Evolutionary conservation across 2,329 filamentous ascomycete species (phyloP), one percentile per base, ranked within the genome.

Genomic region (Colletotrichum orchidophilum): DNA sequence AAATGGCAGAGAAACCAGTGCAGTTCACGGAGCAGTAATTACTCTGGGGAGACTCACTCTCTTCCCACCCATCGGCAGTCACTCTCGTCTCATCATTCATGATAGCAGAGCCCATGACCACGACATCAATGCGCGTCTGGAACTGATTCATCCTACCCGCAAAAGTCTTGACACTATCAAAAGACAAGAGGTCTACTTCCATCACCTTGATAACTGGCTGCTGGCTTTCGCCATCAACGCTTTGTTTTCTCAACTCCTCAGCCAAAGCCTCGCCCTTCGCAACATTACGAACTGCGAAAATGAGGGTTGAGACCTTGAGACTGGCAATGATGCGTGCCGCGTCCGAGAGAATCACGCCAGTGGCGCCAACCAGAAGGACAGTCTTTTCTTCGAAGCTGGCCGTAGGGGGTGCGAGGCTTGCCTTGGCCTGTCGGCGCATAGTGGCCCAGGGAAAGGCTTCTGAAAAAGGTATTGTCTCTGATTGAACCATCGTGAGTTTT

Each of bases 391-490:
- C 15, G n/a, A 60, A 60, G 11, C 39, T 49, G 26, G 35, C 26
- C 12, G 58, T 60, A 18, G 58, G 39, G 4, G 58, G 58, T 26
- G 26, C 35, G 26, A 60, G 39, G 39, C 31, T 29, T 11, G 58
- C 58, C 26, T 60, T 60, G 35, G 58, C 58, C 21, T 60, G 58
- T 15, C 58, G 58, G 33, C 55, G 55, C n/a, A 59, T 39, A 7
- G 55, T 27, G 55, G 55, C 55, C 55, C 55, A 59, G 12, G 55
- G 31, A 15, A 59, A 59, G 33, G 21, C 21, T 35, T 59, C 55
- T 4, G 55, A 42, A 18, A 59, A 31, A 15, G 55, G 55, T 27
- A 59, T 42, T 18, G 27, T 42, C 13, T 59, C 33, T 18, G 55
- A 59, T 59, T 39, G 35, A 35, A 59, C 55, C 55, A 59, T 59